Conservation (phyloP, 345 rosid species). For the Cardamine chenopodiifolia region DNA sequence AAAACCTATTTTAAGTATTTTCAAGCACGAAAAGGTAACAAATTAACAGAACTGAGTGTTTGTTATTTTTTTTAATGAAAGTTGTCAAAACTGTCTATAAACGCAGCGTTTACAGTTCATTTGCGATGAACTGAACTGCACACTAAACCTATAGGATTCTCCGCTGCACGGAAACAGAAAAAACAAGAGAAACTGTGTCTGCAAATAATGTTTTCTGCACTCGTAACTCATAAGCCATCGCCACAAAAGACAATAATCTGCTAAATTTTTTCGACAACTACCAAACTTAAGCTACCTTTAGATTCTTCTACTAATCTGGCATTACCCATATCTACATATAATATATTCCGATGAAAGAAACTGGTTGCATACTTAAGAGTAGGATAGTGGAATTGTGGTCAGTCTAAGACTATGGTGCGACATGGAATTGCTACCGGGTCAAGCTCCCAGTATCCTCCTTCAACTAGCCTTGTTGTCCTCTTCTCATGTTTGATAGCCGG, state of each 20-base stretch:
- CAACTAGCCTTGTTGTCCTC: slow-evolving; percentile 30
- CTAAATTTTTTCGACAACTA: neutral
- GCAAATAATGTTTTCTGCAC: slow-evolving; percentile 2
- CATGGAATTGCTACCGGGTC: slow-evolving; percentile 54
- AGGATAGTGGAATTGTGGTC: neutral
- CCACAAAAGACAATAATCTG: neutral
- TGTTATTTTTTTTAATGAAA: neutral
- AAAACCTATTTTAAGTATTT: neutral
- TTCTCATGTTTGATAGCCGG: slow-evolving; percentile 45
- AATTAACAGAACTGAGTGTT: neutral
- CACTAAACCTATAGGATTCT: neutral
- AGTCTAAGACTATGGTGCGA: slow-evolving; percentile 26
- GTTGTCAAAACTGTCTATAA: neutral
- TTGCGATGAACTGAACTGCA: slow-evolving; percentile 1
- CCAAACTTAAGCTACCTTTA: slow-evolving; percentile 9
- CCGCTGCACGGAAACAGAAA: neutral
- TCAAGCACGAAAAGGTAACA: neutral
- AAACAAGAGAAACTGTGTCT: neutral
- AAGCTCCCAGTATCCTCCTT: slow-evolving; percentile 50
- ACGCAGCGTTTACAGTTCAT: neutral
- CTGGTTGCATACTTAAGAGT: neutral
- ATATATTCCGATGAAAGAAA: slow-evolving; percentile 9
- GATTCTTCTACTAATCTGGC: neutral
- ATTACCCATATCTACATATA: slow-evolving; percentile 16
- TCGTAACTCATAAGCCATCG: neutral